Conservation (phyloP, 495 filamentous ascomycete species). For the Neurospora discreta region DNA sequence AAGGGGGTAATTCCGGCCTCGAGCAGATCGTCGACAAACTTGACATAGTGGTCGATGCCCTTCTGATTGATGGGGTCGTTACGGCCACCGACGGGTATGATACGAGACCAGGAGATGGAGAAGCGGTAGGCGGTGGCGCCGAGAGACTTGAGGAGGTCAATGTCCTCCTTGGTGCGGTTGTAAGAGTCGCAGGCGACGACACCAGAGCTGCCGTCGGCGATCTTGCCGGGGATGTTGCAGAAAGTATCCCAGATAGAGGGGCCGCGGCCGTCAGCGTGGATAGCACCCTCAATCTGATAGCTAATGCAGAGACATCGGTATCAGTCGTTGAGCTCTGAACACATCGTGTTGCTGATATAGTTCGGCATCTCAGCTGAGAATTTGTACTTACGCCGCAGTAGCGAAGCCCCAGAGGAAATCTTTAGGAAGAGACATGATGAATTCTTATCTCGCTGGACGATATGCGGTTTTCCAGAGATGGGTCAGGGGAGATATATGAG, state of each 20-base stretch:
- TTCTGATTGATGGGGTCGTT: conserved; percentile 51
- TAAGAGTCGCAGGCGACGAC: conserved; percentile 69
- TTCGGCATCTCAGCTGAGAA: not conserved
- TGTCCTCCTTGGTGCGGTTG: conserved; percentile 61
- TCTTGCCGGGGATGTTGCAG: conserved; percentile 62
- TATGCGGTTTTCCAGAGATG: not conserved
- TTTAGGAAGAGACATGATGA: conserved; percentile 46
- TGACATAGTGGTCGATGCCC: conserved; percentile 48
- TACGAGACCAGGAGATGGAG: conserved; percentile 63
- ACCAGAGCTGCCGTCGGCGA: conserved; percentile 57
- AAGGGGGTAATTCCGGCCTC: conserved; percentile 48
- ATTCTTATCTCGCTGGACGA: not conserved
- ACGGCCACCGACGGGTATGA: conserved; percentile 56
- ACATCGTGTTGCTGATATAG: not conserved
- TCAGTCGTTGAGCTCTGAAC: not conserved
- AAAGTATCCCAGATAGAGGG: conserved; percentile 73
- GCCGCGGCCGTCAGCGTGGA: conserved; percentile 54
- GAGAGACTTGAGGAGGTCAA: conserved; percentile 55
- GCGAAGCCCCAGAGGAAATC: conserved; percentile 80
- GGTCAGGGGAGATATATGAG: not conserved
- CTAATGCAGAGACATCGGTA: conserved; percentile 20
- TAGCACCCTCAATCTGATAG: conserved; percentile 68
- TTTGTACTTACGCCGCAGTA: conserved; percentile 52
- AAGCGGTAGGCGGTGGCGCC: conserved; percentile 61
- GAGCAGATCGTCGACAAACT: conserved; percentile 49